Evolutionary conservation across 2,329 filamentous ascomycete genomes (phyloP).

Genomic region (Zymoseptoria passerinii): DNA sequence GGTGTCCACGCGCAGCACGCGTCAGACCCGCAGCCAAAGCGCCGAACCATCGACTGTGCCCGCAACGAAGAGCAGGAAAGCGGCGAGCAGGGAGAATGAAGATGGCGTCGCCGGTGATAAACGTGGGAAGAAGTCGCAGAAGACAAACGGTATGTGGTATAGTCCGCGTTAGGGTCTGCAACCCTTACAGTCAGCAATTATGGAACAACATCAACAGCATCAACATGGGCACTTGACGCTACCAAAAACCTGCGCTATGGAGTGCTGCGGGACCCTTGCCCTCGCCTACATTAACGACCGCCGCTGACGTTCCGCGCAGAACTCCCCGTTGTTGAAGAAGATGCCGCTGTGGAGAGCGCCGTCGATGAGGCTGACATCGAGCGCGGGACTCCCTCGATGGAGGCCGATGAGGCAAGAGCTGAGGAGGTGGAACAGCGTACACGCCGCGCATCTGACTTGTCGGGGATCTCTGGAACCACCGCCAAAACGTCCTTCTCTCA

Average conservation of each 20-base stretch:
- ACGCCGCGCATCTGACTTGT: conserved; percentile 19
- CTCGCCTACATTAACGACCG: background rate
- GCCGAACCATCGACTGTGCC: conserved; percentile 24
- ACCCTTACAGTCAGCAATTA: background rate
- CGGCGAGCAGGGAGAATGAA: background rate
- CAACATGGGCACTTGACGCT: conserved; percentile 6
- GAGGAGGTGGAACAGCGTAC: background rate
- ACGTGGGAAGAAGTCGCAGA: background rate
- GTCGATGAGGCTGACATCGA: conserved; percentile 12
- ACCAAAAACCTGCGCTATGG: background rate
- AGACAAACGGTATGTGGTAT: background rate
- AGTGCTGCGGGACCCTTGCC: background rate
- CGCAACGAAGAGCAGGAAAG: background rate
- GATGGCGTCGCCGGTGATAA: background rate
- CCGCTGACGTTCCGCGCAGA: conserved; percentile 2
- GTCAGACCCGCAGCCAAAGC: conserved; percentile 34
- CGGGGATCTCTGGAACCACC: conserved; percentile 41
- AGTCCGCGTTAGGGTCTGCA: background rate
- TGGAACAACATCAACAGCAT: background rate
- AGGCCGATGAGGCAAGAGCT: background rate
- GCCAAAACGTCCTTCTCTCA: conserved; percentile 40
- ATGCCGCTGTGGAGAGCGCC: conserved; percentile 12
- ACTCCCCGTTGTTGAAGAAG: conserved; percentile 5
- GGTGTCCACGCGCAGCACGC: conserved; percentile 4
- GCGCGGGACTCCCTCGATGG: background rate